Percentiles rank a stretch among this genome's conserved stretches.
Evolutionary conservation across 208 protist species (phyloP).

Genomic region (Leishmania tropica): DNA sequence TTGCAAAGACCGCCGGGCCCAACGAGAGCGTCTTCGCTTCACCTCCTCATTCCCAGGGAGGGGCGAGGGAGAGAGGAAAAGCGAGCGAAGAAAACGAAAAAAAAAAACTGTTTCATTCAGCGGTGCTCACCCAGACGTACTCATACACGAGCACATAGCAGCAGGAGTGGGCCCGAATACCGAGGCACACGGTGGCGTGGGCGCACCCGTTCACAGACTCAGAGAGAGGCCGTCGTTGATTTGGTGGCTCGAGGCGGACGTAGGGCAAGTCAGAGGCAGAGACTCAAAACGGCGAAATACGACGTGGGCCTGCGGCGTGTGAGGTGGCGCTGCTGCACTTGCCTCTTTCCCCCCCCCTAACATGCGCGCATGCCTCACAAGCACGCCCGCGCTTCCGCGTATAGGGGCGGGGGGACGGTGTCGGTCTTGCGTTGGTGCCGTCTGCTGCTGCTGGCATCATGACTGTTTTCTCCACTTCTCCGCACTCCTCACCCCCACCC

Average conservation of each 20-base stretch:
- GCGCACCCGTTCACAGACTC: not conserved
- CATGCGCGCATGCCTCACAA: not conserved
- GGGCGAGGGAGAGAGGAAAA: not conserved
- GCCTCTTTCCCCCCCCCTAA: not conserved
- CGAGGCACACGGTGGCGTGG: too few species aligned
- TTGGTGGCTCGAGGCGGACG: not conserved
- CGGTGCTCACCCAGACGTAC: not conserved
- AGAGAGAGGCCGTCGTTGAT: not conserved
- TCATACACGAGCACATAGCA: not conserved
- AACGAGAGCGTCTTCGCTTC: not conserved
- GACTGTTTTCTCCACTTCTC: not conserved
- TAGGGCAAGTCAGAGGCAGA: not conserved
- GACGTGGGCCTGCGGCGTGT: not conserved
- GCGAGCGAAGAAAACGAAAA: not conserved
- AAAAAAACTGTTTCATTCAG: not conserved
- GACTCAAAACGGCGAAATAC: not conserved
- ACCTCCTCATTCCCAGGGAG: not conserved
- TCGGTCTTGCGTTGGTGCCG: not conserved
- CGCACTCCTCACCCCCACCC: not conserved
- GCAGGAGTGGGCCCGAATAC: too few species aligned
- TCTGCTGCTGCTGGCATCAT: constrained; percentile 3
- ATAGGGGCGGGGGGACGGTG: not conserved
- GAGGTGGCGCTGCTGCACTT: not conserved
- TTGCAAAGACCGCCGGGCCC: not conserved
- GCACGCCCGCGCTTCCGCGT: not conserved